Evolutionary conservation across 1,284 basidiomycete genomes (phyloP).

Genomic region (Porogramme epimiltina): DNA sequence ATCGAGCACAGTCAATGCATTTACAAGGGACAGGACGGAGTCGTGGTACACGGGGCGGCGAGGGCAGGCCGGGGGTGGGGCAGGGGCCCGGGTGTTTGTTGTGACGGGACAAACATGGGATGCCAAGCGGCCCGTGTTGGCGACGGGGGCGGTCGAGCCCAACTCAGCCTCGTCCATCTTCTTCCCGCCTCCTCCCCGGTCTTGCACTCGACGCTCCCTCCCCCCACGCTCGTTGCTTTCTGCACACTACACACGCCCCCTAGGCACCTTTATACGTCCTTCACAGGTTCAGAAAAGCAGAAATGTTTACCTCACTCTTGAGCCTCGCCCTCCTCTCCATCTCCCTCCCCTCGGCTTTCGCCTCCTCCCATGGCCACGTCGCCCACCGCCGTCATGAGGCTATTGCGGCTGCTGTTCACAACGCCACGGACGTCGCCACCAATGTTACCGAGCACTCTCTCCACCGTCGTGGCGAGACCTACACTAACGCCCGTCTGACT

Average conservation of each 20-base stretch:
- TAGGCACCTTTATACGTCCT: neutral
- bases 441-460: constrained; percentile 7
- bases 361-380: constrained; percentile 23
- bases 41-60: neutral
- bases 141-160: constrained; percentile 9
- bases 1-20: no score
- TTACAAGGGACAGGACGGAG: no score
- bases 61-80: neutral
- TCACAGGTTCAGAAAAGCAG: constrained; percentile 11
- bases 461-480: constrained; percentile 23
- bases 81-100: constrained; percentile 1
- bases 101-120: constrained; percentile 10
- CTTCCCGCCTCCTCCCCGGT: constrained; percentile 5
- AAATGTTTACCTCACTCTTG: constrained; percentile 29
- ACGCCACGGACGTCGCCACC: constrained; percentile 8
- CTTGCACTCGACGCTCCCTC: constrained; percentile 21
- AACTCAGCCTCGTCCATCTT: constrained; percentile 13
- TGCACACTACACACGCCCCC: constrained; percentile 6
- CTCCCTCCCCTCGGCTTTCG: constrained; percentile 31
- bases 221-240: constrained; percentile 24
- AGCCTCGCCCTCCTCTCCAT: constrained; percentile 29
- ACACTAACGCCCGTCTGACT: constrained; percentile 36
- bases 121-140: constrained; percentile 7
- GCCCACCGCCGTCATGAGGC: constrained; percentile 33
- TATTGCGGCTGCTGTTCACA: constrained; percentile 14